Evolutionary conservation across 768 basidiomycete species (phyloP).

Genomic region (Mycena leptocephala): DNA sequence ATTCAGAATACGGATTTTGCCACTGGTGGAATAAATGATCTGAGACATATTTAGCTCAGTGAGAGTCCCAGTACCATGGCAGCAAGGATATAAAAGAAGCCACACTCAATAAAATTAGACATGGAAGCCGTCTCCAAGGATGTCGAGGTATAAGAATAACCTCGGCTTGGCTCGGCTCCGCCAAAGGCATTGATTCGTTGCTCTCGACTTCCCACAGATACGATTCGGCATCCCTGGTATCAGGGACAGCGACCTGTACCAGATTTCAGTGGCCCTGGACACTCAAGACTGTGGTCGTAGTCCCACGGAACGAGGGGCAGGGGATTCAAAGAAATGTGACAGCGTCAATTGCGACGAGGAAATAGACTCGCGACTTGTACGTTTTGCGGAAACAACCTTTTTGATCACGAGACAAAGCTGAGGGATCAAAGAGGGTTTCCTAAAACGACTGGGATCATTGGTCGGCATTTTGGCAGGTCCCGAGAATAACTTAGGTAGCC

Average conservation of each 20-base stretch:
- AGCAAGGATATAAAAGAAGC: no score
- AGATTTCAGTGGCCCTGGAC: not conserved
- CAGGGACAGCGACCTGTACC: not conserved
- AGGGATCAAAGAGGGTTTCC: not conserved
- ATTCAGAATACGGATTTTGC: not conserved
- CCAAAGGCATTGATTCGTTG: not conserved
- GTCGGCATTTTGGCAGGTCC: not conserved
- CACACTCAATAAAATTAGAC: not conserved
- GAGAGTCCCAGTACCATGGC: not conserved
- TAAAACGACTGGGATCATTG: not conserved
- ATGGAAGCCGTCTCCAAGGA: not conserved
- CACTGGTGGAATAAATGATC: not conserved
- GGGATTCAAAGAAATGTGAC: no score
- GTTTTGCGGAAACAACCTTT: not conserved
- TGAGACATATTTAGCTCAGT: not conserved
- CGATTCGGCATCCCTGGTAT: not conserved
- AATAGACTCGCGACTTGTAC: not conserved
- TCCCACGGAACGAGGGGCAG: no score
- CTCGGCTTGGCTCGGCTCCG: slow-evolving; percentile 5
- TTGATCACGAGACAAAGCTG: not conserved
- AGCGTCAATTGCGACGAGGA: no score
- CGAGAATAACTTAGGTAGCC: no score
- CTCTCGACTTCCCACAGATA: not conserved
- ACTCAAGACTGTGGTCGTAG: no score
- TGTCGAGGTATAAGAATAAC: slow-evolving; percentile 1